Conservation (phyloP, 148 eudicot species). For the Rhododendron ovatum region DNA sequence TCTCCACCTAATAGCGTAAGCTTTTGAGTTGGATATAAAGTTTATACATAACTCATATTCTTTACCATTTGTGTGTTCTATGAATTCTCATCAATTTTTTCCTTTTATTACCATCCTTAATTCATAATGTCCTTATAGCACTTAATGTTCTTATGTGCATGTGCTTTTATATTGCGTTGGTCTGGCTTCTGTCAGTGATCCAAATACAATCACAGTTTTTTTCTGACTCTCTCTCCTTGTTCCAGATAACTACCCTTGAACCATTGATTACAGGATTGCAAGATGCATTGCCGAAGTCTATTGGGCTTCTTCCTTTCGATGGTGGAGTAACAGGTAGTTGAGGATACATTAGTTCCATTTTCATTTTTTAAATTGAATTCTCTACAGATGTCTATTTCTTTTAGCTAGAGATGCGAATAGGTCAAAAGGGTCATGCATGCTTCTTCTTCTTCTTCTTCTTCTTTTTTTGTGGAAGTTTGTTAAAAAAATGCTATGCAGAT, state of each 20-base stretch:
- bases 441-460: not conserved
- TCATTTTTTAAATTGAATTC: not conserved
- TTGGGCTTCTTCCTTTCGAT: slow-evolving; percentile 90
- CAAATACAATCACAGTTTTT: not conserved
- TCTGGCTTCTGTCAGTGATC: not conserved
- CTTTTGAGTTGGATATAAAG: too few relatives aligned
- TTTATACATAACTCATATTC: too few relatives aligned
- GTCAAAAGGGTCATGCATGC: not conserved
- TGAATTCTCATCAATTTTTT: not conserved
- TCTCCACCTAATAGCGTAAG: too few relatives aligned
- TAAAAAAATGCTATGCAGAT: not conserved
- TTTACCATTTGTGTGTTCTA: not conserved
- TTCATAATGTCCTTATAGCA: not conserved
- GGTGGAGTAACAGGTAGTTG: slow-evolving; percentile 77
- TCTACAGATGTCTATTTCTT: not conserved
- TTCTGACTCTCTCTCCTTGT: slow-evolving; percentile 8
- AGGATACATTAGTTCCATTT: not conserved
- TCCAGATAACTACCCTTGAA: slow-evolving; percentile 85
- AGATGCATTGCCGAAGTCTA: slow-evolving; percentile 88
- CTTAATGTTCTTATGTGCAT: not conserved
- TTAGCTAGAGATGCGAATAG: not conserved
- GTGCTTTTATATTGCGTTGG: not conserved
- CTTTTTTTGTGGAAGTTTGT: not conserved
- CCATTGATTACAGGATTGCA: slow-evolving; percentile 84
- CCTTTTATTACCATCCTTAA: not conserved